Base-by-base conservation (phyloP, 352 stramenopile species). In the Ophiocytium majus region DNA sequence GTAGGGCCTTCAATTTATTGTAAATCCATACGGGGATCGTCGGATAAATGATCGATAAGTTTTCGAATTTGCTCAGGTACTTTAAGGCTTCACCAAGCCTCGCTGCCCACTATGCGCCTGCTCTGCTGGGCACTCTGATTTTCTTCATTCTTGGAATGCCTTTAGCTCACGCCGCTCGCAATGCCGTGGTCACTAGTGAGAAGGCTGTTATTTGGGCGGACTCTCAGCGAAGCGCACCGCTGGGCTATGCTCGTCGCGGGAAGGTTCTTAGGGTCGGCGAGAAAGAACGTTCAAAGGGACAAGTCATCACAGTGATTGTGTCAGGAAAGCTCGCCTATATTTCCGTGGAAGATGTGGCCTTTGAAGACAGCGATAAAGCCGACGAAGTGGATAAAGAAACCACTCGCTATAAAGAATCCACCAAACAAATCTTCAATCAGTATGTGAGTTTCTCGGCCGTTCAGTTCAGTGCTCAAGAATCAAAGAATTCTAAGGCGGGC, bases 321-420 rank as follows among this genome's bases (percentile, higher is more conserved):
- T 71, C 57, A 23, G 57, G 57, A 71, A 71, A 71, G 57, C 19
- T 71, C 28, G 57, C 57, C 28, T 71, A 71, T 28, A 71, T 71
- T 71, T 28, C 19, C 57, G 57, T 71, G 57, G 57, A 23, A 23
- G 57, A 71, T 71, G 57, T 71, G 57, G 28, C 19, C 28, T 23
- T 28, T 71, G 57, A 71, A n/a, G n/a, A n/a, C n/a, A n/a, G n/a
- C n/a, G n/a, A n/a, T n/a, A n/a, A n/a, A n/a, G n/a, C n/a, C n/a
- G n/a, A n/a, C n/a, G n/a, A n/a, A n/a, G n/a, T n/a, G n/a, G n/a
- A n/a, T n/a, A n/a, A n/a, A n/a, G n/a, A n/a, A n/a, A n/a, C n/a
- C n/a, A n/a, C n/a, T n/a, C n/a, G n/a, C n/a, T n/a, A n/a, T n/a
- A n/a, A n/a, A n/a, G n/a, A n/a, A n/a, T n/a, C n/a, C n/a, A n/a